Percentiles rank a stretch among this genome's conserved stretches.
These are phyloP conservation scores for Elsinoe australis DNA, from an alignment of 2,329 filamentous ascomycete species.

Conservation along the genomic window DNA sequence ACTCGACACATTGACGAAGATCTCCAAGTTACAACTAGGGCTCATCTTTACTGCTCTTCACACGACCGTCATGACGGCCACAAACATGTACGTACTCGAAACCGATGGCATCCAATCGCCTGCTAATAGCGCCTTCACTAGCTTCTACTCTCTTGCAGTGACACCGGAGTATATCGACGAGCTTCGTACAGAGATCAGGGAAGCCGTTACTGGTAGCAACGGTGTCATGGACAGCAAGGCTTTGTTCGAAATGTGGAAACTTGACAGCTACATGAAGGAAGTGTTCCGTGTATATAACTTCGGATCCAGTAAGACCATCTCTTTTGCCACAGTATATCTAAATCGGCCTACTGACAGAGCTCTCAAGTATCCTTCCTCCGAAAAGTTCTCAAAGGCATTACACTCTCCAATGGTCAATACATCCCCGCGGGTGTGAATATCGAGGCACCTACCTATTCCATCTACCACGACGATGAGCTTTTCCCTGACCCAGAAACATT, in stretches of 20 bases:
- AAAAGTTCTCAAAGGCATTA: not conserved
- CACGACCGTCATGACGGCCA: not conserved
- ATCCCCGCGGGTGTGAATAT: not conserved
- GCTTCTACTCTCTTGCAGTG: not conserved
- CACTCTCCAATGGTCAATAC: not conserved
- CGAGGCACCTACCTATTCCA: not conserved
- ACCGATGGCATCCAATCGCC: too few species aligned
- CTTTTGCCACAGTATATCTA: not conserved
- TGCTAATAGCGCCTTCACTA: not conserved
- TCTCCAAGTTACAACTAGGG: not conserved
- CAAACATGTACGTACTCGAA: not conserved
- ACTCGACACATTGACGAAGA: not conserved
- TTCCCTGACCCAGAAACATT: not conserved
- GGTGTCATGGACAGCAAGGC: not conserved
- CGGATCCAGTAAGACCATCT: not conserved
- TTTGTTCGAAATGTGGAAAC: not conserved
- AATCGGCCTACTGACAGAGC: not conserved
- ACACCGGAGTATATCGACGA: not conserved
- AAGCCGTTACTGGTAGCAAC: not conserved
- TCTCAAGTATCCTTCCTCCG: not conserved
- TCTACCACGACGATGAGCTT: not conserved
- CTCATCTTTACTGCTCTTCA: not conserved
- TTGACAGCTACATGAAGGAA: not conserved
- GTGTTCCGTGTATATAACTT: not conserved
- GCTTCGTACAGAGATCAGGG: not conserved